Evolutionary conservation across 257 asterid species (phyloP).

Genomic region (Solanum medicagineum): DNA sequence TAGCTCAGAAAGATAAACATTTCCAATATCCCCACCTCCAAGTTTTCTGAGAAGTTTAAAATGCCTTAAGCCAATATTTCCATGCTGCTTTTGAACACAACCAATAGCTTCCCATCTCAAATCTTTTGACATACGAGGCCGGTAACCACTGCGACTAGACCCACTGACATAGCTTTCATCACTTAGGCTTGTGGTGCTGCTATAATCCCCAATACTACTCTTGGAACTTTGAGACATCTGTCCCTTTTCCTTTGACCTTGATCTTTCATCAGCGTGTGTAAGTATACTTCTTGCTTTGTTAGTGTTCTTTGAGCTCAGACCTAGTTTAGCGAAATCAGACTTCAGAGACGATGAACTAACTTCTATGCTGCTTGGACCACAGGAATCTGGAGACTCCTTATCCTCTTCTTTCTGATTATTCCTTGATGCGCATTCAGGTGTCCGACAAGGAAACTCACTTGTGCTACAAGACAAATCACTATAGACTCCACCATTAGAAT

Average conservation of each 20-base stretch:
- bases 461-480: neutral
- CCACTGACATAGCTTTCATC: constrained; percentile 59
- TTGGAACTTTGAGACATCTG: constrained; percentile 68
- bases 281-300: constrained; percentile 21
- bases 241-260: constrained; percentile 45
- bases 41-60: constrained; percentile 63
- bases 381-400: constrained; percentile 21
- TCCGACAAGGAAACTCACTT: neutral
- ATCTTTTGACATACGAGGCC: constrained; percentile 82
- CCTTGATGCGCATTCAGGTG: constrained; percentile 11
- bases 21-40: constrained; percentile 84
- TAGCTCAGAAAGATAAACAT: constrained; percentile 68
- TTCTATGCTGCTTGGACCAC: constrained; percentile 9
- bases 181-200: constrained; percentile 60
- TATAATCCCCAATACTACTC: constrained; percentile 65
- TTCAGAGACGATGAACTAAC: constrained; percentile 15
- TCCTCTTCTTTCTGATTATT: constrained; percentile 13
- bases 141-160: constrained; percentile 49
- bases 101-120: constrained; percentile 77
- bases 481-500: neutral
- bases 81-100: constrained; percentile 44
- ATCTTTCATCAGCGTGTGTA: constrained; percentile 26
- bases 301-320: constrained; percentile 3
- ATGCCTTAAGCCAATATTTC: constrained; percentile 42
- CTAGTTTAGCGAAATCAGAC: constrained; percentile 6